Conservation (phyloP, 1,284 basidiomycete species). For the Schizophyllum commune region DNA sequence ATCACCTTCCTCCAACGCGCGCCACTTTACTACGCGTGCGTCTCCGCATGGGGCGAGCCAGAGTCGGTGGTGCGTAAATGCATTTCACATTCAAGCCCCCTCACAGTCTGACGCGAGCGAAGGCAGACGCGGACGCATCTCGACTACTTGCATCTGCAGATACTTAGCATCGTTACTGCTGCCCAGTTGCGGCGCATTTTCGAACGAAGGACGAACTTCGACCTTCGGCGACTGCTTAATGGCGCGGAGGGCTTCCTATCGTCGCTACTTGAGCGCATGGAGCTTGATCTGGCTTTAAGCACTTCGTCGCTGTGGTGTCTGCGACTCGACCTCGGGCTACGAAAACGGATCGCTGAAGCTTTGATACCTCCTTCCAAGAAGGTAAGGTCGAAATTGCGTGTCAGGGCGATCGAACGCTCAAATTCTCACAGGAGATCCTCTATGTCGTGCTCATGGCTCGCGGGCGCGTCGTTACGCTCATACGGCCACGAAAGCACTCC, state of each 20-base stretch:
- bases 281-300: slow-evolving; percentile 74
- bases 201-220: slow-evolving; percentile 85
- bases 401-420: neutral
- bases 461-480: slow-evolving; percentile 78
- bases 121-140: slow-evolving; percentile 87
- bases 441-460: slow-evolving; percentile 83
- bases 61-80: slow-evolving; percentile 75
- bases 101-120: slow-evolving; percentile 31
- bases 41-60: slow-evolving; percentile 88
- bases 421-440: slow-evolving; percentile 62
- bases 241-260: slow-evolving; percentile 83
- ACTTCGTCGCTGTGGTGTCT: slow-evolving; percentile 79
- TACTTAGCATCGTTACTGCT: slow-evolving; percentile 83
- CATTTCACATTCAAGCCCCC: neutral
- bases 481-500: slow-evolving; percentile 87
- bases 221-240: slow-evolving; percentile 77
- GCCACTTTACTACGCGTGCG: slow-evolving; percentile 88
- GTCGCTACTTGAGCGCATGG: slow-evolving; percentile 61
- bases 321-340: slow-evolving; percentile 58
- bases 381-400: slow-evolving; percentile 32
- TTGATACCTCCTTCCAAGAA: slow-evolving; percentile 76
- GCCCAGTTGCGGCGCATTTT: slow-evolving; percentile 84
- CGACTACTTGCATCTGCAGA: slow-evolving; percentile 91
- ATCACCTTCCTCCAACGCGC: slow-evolving; percentile 83
- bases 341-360: slow-evolving; percentile 68